Base-by-base conservation (phyloP, 352 stramenopile species). In the Elongisporangium undulatum region DNA sequence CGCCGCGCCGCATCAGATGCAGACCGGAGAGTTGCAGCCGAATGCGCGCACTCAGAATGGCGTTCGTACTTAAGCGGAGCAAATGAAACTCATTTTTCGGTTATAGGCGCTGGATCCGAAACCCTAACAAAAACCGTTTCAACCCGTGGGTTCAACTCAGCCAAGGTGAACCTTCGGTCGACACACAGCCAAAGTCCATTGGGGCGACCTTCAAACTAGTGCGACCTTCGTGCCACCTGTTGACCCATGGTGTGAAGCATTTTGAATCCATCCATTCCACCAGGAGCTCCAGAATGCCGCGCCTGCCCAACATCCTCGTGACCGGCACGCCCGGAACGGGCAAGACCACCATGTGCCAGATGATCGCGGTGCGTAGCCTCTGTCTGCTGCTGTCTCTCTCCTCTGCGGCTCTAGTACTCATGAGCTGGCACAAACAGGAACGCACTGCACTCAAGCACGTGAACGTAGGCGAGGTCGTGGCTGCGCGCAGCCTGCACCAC, bases 251-350 rank as follows among this genome's bases (percentile, higher is more conserved):
- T 34, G 26, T 34, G n/a, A 4, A 9, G 26, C 26, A 41, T 6
- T 41, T 41, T 41, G 29, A 41, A 41, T 41, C 29, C 29, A 53
- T 24, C 48, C 34, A 51, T 54, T 29, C 20, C n/a, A n/a, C n/a
- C 23, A 45, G 38, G 45, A 53, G 26, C 51, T 49, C 34, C 41
- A 63, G 63, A 63, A 82, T 82, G 75, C 58, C 71, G 63, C 80
- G 78, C 51, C 61, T 84, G 55, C 96, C 97, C 4, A 99, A 99
- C 73, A 97, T 99, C 67, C 84, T 99, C 41, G 80, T 99, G 24
- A 99, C 96, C n/a, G 97, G 97, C 17, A 99, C 97, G 48, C 97
- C 97, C 15, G 96, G 96, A 51, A 97, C 91, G 57, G 91, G 91
- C 52, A 98, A 99, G 81, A 99, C 95, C 49, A 89, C 85, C 49